Evolutionary conservation across 2,329 filamentous ascomycete genomes (phyloP).

Genomic region (Pseudogymnoascus sp.): DNA sequence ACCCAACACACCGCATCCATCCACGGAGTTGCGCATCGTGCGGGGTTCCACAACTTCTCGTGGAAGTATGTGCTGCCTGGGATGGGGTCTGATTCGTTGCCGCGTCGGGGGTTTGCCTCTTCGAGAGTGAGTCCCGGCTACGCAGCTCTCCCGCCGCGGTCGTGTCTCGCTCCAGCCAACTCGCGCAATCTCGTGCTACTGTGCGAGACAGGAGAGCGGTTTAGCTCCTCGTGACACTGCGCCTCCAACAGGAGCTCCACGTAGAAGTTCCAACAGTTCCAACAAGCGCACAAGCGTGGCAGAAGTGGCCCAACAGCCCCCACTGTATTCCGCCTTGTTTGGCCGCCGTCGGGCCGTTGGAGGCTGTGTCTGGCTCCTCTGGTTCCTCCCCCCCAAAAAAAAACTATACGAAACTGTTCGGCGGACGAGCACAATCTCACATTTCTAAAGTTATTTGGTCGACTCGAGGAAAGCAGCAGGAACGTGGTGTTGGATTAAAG

Average conservation of each 20-base stretch:
- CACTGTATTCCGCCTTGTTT: not conserved
- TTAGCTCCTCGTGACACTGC: not conserved
- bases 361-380: not conserved
- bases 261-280: not conserved
- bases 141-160: not conserved
- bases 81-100: no score
- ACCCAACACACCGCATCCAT: no score
- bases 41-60: no score
- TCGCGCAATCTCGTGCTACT: not conserved
- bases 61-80: no score
- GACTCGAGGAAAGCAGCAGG: not conserved
- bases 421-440: no score
- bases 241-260: not conserved
- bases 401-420: not conserved
- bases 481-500: not conserved
- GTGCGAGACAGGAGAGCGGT: not conserved
- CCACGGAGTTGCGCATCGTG: no score
- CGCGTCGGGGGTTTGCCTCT: no score
- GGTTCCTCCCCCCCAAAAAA: not conserved
- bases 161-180: not conserved
- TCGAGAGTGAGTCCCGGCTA: no score
- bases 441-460: no score
- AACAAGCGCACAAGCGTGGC: not conserved
- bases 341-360: not conserved
- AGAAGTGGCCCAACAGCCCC: not conserved